phyloP scores from a whole-genome alignment of 2,329 filamentous ascomycete genomes.

The Beauveria brongniartii region DNA sequence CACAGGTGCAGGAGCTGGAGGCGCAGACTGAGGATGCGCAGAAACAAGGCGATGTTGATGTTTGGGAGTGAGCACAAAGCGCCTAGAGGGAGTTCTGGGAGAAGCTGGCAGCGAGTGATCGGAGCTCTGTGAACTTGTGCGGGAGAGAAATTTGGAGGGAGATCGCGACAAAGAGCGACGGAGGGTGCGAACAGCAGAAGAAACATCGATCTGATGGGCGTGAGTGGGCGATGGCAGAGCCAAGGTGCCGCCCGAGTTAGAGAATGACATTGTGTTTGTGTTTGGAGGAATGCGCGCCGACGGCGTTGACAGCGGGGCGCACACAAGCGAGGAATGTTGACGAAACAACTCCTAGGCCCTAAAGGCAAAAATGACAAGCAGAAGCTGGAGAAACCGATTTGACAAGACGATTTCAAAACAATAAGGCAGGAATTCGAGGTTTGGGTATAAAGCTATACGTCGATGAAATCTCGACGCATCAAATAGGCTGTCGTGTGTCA shows the following conservation, averaged over 20 bases:
- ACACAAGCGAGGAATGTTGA: conserved; percentile 22
- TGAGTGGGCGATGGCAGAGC: conserved; percentile 82
- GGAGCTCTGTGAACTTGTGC: conserved; percentile 39
- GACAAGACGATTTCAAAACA: background rate
- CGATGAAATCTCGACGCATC: background rate
- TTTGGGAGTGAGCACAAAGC: conserved; percentile 30
- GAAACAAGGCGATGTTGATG: conserved; percentile 23
- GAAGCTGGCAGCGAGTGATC: conserved; percentile 37
- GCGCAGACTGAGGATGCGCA: conserved; percentile 26
- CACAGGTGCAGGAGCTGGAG: conserved; percentile 19
- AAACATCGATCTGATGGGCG: conserved; percentile 73
- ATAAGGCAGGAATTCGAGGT: background rate
- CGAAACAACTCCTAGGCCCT: conserved; percentile 9
- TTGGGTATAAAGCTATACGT: conserved; percentile 1
- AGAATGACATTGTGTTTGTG: conserved; percentile 45
- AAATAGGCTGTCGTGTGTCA: background rate
- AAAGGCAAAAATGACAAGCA: background rate
- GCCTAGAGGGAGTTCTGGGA: conserved; percentile 46
- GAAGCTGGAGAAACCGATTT: background rate
- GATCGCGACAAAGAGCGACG: conserved; percentile 85
- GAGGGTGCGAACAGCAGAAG: conserved; percentile 72
- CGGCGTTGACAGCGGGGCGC: conserved; percentile 19
- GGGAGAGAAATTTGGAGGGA: conserved; percentile 75
- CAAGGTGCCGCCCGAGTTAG: conserved; percentile 64
- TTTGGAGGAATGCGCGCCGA: conserved; percentile 21